Conservation (phyloP, 2,329 filamentous ascomycete species). For the Acarospora socialis region DNA sequence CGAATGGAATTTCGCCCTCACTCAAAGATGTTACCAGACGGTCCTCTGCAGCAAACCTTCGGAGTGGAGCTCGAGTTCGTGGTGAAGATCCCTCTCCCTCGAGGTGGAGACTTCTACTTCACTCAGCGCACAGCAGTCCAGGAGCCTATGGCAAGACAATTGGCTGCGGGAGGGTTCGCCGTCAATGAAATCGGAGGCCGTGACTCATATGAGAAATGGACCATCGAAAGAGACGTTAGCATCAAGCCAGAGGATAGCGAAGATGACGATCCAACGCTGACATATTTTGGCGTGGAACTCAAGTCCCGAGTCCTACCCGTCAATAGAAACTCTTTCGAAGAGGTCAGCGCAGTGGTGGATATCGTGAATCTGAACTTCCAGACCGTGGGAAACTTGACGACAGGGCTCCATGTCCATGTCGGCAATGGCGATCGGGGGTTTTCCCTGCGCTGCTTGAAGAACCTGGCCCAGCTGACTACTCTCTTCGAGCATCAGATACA, state of each 20-base stretch:
- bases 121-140: constrained; percentile 5
- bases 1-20: too few relatives aligned
- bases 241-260: constrained; percentile 4
- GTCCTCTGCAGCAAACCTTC: constrained; percentile 6
- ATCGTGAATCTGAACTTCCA: constrained; percentile 10
- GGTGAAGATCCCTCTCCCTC: constrained; percentile 8
- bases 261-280: constrained; percentile 4
- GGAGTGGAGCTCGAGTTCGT: constrained; percentile 13
- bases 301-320: constrained; percentile 9
- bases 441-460: constrained; percentile 16
- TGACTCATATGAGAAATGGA: constrained; percentile 5
- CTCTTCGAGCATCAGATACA: constrained; percentile 17
- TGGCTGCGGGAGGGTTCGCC: constrained; percentile 6
- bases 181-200: constrained; percentile 8
- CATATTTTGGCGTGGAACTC: constrained; percentile 11
- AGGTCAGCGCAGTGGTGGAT: constrained; percentile 10
- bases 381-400: constrained; percentile 14
- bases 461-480: constrained; percentile 16
- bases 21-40: background rate
- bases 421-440: constrained; percentile 15
- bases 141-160: constrained; percentile 6
- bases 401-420: constrained; percentile 18
- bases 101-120: background rate
- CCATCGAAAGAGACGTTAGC: constrained; percentile 5
- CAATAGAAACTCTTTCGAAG: constrained; percentile 5